Evolutionary conservation across 2,329 filamentous ascomycete species (phyloP).

Genomic region (Pezicula carpinea): DNA sequence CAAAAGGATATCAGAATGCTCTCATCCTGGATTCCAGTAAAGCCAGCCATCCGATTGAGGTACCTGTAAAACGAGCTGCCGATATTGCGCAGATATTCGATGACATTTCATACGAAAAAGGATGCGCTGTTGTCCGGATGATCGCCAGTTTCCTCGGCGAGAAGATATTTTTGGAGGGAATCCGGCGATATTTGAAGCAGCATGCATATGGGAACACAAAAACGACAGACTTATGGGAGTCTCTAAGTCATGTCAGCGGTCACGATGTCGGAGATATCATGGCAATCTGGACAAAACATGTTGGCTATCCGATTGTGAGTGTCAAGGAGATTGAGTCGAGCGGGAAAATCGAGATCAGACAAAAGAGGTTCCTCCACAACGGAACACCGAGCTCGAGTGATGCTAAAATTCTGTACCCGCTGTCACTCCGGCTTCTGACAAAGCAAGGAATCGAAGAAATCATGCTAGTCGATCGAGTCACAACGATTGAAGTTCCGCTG

Average conservation of each 20-base stretch:
- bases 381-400: constrained; percentile 45
- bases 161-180: constrained; percentile 65
- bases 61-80: constrained; percentile 4
- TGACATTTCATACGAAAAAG: constrained; percentile 69
- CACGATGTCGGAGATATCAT: constrained; percentile 65
- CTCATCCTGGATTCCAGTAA: constrained; percentile 11
- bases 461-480: constrained; percentile 28
- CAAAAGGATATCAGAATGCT: constrained; percentile 8
- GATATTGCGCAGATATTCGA: constrained; percentile 67
- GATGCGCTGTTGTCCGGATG: constrained; percentile 67
- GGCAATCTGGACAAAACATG: constrained; percentile 69
- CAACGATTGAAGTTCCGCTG: constrained; percentile 52
- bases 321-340: constrained; percentile 48
- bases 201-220: constrained; percentile 59
- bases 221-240: constrained; percentile 65
- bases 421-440: constrained; percentile 59
- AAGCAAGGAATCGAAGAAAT: constrained; percentile 43
- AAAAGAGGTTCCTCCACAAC: constrained; percentile 66
- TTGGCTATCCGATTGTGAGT: constrained; percentile 64
- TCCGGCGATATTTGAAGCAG: constrained; percentile 63
- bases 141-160: constrained; percentile 67
- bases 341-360: constrained; percentile 55
- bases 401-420: constrained; percentile 60
- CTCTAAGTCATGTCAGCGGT: constrained; percentile 62
- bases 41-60: constrained; percentile 12